These are phyloP conservation scores for Backusella macrospora DNA, from an alignment of 192 early-diverging fungal genomes.

Conservation along the genomic window DNA sequence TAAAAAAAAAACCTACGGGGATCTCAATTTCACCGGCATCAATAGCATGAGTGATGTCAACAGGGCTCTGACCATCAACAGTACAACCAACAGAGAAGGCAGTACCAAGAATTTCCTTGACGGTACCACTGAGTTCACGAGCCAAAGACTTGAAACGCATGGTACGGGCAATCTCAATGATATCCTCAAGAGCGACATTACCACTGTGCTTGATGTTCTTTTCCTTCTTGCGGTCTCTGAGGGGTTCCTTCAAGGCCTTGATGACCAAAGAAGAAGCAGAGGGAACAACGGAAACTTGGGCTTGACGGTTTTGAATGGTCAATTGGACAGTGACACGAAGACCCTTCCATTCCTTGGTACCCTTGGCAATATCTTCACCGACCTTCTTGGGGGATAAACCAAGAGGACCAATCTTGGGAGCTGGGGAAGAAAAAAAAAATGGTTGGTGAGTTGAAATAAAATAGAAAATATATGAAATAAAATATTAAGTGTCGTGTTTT, in stretches of 20 bases:
- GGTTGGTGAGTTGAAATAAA: no score
- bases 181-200: no score
- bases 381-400: constrained; percentile 99
- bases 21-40: constrained; percentile 85
- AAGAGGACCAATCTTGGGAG: no score
- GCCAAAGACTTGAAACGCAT: no score
- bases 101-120: constrained; percentile 97
- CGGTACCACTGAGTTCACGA: constrained; percentile 93
- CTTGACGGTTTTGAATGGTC: constrained; percentile 99
- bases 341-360: constrained; percentile 99
- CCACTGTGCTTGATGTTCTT: constrained; percentile 99
- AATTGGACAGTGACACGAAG: constrained; percentile 97
- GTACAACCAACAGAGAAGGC: constrained; percentile 96
- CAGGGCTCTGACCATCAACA: constrained; percentile 96
- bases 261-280: constrained; percentile 97
- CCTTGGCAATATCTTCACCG: constrained; percentile 99
- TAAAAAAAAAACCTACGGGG: constrained; percentile 40
- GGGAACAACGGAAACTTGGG: constrained; percentile 93
- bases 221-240: constrained; percentile 99
- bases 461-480: no score
- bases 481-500: no score
- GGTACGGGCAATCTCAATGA: no score
- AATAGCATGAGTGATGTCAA: constrained; percentile 82
- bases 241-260: constrained; percentile 95
- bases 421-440: no score